A percentile compares a stretch with the other conserved stretches of the same genome.
phyloP scores from a whole-genome alignment of 2,329 filamentous ascomycete species.

The Bipolaris zeicola region DNA sequence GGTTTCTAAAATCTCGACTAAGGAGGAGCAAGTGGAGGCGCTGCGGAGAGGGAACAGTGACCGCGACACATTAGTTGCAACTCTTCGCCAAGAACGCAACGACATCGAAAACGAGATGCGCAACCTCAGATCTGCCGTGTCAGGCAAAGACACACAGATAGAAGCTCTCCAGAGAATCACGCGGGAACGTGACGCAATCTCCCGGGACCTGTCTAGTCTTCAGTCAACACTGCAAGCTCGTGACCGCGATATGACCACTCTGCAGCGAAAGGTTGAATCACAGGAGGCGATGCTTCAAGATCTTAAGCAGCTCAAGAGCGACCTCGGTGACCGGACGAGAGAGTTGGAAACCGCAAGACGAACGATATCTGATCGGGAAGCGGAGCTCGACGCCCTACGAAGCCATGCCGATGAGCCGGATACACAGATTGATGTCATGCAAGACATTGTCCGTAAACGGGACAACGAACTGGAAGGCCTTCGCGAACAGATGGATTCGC shows the following conservation, averaged over 20 bases:
- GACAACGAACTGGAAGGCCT: slow-evolving; percentile 61
- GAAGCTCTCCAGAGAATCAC: slow-evolving; percentile 44
- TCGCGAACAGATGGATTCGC: slow-evolving; percentile 50
- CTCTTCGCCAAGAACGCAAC: slow-evolving; percentile 37
- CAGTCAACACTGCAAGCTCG: slow-evolving; percentile 39
- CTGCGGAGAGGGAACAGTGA: slow-evolving; percentile 38
- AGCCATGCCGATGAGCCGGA: slow-evolving; percentile 46
- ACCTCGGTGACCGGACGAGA: slow-evolving; percentile 40
- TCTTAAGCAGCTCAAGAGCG: slow-evolving; percentile 35
- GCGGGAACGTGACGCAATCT: slow-evolving; percentile 41
- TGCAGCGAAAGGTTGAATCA: slow-evolving; percentile 42
- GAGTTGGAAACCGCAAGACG: slow-evolving; percentile 45
- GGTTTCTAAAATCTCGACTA: slow-evolving; percentile 33
- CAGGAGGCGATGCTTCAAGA: slow-evolving; percentile 39
- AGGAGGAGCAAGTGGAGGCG: slow-evolving; percentile 39
- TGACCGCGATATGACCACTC: slow-evolving; percentile 38
- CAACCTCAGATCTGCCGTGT: slow-evolving; percentile 33
- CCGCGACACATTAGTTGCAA: slow-evolving; percentile 36
- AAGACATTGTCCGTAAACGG: slow-evolving; percentile 51
- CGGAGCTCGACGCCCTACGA: slow-evolving; percentile 45
- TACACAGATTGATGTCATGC: slow-evolving; percentile 50
- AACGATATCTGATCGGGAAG: slow-evolving; percentile 45
- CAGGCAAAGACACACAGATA: slow-evolving; percentile 42
- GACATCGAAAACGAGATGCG: slow-evolving; percentile 31
- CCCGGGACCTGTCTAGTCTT: slow-evolving; percentile 37